Conservation (phyloP, 192 early-diverging fungal genomes). For the Lobosporangium transversale region DNA sequence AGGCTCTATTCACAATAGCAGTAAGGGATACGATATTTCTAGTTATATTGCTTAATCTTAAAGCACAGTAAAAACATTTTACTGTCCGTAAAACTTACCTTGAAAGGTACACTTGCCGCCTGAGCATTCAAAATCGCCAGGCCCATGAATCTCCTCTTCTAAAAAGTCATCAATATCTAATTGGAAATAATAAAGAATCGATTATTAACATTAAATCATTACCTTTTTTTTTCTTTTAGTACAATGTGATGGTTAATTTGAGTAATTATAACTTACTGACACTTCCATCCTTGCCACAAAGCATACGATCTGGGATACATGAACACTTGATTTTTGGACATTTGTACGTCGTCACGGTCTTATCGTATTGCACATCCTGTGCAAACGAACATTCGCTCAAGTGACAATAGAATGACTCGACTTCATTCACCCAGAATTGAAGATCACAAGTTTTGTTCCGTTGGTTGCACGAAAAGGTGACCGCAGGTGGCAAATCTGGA, state of each 20-base stretch:
- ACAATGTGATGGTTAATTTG: too few relatives aligned
- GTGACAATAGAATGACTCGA: constrained; percentile 92
- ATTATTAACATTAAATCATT: too few relatives aligned
- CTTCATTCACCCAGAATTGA: constrained; percentile 88
- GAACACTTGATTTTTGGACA: constrained; percentile 83
- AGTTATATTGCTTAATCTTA: constrained; percentile 43
- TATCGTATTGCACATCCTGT: constrained; percentile 64
- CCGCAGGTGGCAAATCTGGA: constrained; percentile 72
- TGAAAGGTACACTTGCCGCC: constrained; percentile 67
- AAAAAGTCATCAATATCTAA: constrained; percentile 82
- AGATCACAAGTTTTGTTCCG: constrained; percentile 71
- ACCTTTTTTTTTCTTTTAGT: too few relatives aligned
- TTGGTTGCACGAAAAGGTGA: constrained; percentile 78
- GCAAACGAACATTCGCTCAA: constrained; percentile 76
- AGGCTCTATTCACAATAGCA: constrained; percentile 60
- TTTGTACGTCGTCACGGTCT: constrained; percentile 67
- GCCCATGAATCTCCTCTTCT: constrained; percentile 80
- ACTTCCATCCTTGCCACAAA: constrained; percentile 87
- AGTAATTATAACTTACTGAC: constrained; percentile 61
- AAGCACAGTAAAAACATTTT: neutral
- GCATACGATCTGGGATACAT: constrained; percentile 80
- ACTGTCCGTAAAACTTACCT: constrained; percentile 54
- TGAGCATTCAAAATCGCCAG: constrained; percentile 72
- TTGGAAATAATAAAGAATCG: neutral
- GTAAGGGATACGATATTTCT: neutral